Base-by-base conservation (phyloP, 257 asterid species). In the Thymus mandschuricus region DNA sequence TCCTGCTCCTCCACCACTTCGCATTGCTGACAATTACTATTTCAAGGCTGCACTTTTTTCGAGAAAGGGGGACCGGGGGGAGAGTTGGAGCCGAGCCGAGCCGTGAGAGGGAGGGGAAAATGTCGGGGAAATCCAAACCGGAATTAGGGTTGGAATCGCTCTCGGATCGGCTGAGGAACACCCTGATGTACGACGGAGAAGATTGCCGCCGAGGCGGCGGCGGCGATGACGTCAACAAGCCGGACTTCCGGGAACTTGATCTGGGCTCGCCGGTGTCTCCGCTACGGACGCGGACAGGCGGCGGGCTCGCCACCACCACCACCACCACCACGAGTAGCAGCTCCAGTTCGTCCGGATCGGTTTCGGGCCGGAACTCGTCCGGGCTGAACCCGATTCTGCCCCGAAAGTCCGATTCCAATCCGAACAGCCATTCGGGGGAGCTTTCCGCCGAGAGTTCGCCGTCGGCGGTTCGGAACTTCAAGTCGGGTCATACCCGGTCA, bases 271-370 rank as follows among this genome's bases (percentile, higher is more conserved):
- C 90, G 2, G 72, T 85, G 57, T 85, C 90, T 27, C 80, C 90
- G 52, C 81, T 82, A 66, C 72, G 90, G 66, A 45, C 85, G 50
- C 81, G 88, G 31, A 81, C 81, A 9, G 78, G 61, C 31, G 79
- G 79, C 40, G 81, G 64, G 1, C 66, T 28, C 48, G 64, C 88
- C 12, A 40, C 81, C 74, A 65, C 80, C 74, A 60, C 76, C n/a
- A 70, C 88, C 6, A 70, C 88, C 6, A 68, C 87, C 50, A 82
- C 86, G 52, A 87, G 86, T 12, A 85, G 91, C 69, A 87, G 89
- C 31, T 86, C 96, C 46, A 83, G 91, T 15, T 85, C 96, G 21
- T 86, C 87, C 64, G 96, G 88, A 83, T 86, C 96, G 68, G 80
- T 78, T 8, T 82, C 95, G 49, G 88, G 90, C 60, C 79, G 87